Conservation (phyloP, 345 rosid genomes). For the Sonneratia alba region DNA sequence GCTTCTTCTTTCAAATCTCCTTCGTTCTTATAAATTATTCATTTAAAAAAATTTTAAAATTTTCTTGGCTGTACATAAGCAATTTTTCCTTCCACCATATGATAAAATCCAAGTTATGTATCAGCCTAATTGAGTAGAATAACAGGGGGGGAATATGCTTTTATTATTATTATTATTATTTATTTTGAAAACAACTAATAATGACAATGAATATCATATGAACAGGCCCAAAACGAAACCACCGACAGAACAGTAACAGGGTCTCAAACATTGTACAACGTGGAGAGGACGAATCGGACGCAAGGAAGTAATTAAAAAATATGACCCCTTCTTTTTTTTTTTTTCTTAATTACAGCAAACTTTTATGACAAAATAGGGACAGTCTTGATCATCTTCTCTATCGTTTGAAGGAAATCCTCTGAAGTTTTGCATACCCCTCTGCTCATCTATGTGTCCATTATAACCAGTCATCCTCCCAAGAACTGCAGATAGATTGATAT, state of each 20-base stretch:
- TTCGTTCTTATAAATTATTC: too few species aligned
- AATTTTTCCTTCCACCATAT: too few species aligned
- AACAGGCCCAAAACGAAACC: neutral
- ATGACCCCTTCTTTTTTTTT: neutral
- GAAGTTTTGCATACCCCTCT: neutral
- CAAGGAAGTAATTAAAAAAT: neutral
- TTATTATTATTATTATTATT: too few species aligned
- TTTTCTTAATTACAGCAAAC: neutral
- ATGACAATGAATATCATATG: too few species aligned
- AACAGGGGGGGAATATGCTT: too few species aligned
- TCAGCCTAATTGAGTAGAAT: too few species aligned
- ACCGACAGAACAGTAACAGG: slow-evolving; percentile 1
- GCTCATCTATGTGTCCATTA: neutral
- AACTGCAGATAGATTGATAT: neutral
- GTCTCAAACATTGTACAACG: neutral
- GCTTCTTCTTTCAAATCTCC: too few species aligned
- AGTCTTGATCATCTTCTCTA: neutral
- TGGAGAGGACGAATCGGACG: neutral
- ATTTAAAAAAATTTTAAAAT: too few species aligned
- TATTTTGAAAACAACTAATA: too few species aligned
- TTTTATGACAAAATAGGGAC: neutral
- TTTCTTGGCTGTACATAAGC: too few species aligned
- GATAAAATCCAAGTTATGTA: too few species aligned
- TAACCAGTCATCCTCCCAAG: neutral
- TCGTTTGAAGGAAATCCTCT: neutral